Evolutionary conservation across 2,329 filamentous ascomycete genomes (phyloP), one percentile per base, ranked within the genome.

Genomic region (Chaetomium sp.): DNA sequence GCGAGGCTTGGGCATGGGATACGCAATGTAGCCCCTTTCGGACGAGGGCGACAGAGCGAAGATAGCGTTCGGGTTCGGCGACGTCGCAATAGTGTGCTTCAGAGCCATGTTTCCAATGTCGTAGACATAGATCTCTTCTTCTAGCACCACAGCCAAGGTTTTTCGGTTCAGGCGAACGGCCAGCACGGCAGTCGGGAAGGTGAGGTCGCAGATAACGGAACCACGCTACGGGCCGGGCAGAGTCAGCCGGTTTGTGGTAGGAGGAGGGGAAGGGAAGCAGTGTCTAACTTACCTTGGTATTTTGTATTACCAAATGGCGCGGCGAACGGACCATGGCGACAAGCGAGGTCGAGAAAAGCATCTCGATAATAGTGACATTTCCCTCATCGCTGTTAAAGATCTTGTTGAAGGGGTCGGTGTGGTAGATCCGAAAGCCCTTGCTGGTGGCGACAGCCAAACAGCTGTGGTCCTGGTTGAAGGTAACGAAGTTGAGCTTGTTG

Each of bases 41-140:
- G 93, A 97, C 1, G 93, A 97, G 1, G 95, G 92, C 1, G 94
- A 97, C 5, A 99, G 85, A 4, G 93, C 91, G 78, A 93, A 97
- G 66, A 98, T 95, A 38, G 92, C 93, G 68, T 87, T 88, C 0
- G 93, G 92, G 73, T 99, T 99, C 7, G 95, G 92, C 3, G 94
- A 97, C 6, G 94, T 98, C 65, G 93, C 88, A 69, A 98, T 96
- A 6, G 92, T 96, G 77, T 93, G 90, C 49, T 98, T 83, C 65
- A 98, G 86, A 73, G 91, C 94, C 94, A 99, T 98, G 75, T 97
- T 98, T 78, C 93, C 93, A 70, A 99, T 98, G 77, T 99, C 95
- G 80, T 99, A 99, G 57, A 99, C 85, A 78, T 98, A 99, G 68
- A 98, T 96, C 75, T 97, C 91, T 72, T 97, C 93, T 76, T 99